Evolutionary conservation across 2,329 filamentous ascomycete genomes (phyloP).

Genomic region (Zasmidium cellare): DNA sequence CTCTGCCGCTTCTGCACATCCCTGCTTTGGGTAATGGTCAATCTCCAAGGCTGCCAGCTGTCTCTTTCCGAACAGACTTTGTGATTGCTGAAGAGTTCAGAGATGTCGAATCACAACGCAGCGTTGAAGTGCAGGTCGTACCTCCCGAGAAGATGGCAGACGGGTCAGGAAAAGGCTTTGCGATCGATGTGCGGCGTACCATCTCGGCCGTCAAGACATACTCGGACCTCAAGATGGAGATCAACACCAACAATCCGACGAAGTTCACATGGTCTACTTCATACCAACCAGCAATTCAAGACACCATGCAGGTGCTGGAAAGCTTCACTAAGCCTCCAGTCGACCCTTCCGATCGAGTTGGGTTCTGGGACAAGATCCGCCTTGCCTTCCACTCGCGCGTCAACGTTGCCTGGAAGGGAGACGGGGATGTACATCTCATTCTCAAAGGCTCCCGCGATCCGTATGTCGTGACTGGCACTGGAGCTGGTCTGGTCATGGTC

Average conservation of each 20-base stretch:
- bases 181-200: conserved; percentile 83
- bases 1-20: conserved; percentile 86
- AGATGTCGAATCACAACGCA: conserved; percentile 74
- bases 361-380: conserved; percentile 98
- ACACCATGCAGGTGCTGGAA: conserved; percentile 99
- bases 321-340: conserved; percentile 95
- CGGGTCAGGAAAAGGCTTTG: conserved; percentile 67
- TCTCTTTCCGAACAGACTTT: conserved; percentile 85
- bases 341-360: conserved; percentile 88
- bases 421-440: conserved; percentile 90
- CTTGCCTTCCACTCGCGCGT: conserved; percentile 91
- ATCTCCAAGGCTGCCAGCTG: conserved; percentile 74
- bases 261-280: conserved; percentile 96
- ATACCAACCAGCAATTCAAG: conserved; percentile 96
- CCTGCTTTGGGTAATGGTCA: conserved; percentile 79
- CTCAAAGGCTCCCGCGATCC: conserved; percentile 89
- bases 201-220: conserved; percentile 96
- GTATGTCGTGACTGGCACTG: conserved; percentile 87
- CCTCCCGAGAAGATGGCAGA: conserved; percentile 63
- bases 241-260: conserved; percentile 90
- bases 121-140: conserved; percentile 80
- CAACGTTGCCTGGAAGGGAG: conserved; percentile 86
- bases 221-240: conserved; percentile 86
- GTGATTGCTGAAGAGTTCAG: conserved; percentile 94
- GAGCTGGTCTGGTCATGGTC: conserved; percentile 96